Conservation (phyloP, 345 rosid species). For the Streptanthus diversifolius region DNA sequence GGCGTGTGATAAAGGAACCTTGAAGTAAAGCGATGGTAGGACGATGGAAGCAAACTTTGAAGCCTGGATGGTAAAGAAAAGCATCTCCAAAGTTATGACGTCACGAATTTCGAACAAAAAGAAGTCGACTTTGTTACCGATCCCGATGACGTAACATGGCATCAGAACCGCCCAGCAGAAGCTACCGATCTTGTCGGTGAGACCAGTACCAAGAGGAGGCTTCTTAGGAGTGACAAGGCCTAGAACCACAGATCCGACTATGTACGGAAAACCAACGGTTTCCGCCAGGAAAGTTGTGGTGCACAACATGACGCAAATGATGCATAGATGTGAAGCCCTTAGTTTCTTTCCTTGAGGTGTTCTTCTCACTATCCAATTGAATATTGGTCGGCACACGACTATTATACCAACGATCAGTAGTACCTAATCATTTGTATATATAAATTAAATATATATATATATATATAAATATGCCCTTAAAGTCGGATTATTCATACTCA, state of each 20-base stretch:
- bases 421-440: neutral
- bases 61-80: slow-evolving; percentile 1
- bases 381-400: slow-evolving; percentile 31
- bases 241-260: slow-evolving; percentile 30
- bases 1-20: slow-evolving; percentile 40
- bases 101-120: neutral
- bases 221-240: slow-evolving; percentile 37
- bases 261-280: slow-evolving; percentile 24
- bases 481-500: neutral
- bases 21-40: slow-evolving; percentile 37
- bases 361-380: slow-evolving; percentile 37
- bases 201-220: slow-evolving; percentile 33
- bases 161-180: slow-evolving; percentile 36
- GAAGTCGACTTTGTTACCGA: slow-evolving; percentile 26
- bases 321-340: slow-evolving; percentile 19
- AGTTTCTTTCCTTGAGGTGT: slow-evolving; percentile 38
- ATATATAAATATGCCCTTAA: too few species aligned
- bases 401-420: slow-evolving; percentile 8
- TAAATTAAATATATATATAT: too few species aligned
- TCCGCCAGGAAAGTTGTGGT: slow-evolving; percentile 5
- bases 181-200: slow-evolving; percentile 27
- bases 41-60: slow-evolving; percentile 21
- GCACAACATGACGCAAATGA: slow-evolving; percentile 31
- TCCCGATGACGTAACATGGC: slow-evolving; percentile 38
- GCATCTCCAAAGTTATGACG: slow-evolving; percentile 17